Base-by-base conservation (phyloP, 2,329 filamentous ascomycete species). In the Fonsecaea nubica region DNA sequence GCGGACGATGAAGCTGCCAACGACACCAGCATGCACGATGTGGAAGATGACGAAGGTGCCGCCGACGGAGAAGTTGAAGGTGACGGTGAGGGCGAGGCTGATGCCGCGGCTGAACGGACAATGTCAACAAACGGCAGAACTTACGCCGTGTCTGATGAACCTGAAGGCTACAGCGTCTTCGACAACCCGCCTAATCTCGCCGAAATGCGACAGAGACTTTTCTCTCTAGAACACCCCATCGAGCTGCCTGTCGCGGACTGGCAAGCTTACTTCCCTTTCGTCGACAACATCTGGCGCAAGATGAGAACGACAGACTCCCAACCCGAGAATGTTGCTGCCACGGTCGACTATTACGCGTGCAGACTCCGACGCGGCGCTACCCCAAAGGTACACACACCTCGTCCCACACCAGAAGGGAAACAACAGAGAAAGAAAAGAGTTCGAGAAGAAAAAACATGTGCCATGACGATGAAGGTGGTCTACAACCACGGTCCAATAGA, bases 211-310 rank as follows among this genome's bases (percentile, higher is more conserved):
- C 77, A 78, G 61, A 75, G 79, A 30, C 71, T 83, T 54, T 82
- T 82, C 66, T 80, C 81, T 58, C 76, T 81, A 71, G 79, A 77
- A 55, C 80, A 82, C 45, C 77, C 80, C 6, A 79, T 83, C 58
- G 80, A 83, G 72, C 78, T 83, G 54, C 79, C 77, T 18, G 70
- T 79, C 42, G 76, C 79, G 30, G 81, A 83, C 60, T 83, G 81
- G 65, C 79, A 82, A 64, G 78, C 75, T 15, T 82, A 81, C 69
- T 82, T 80, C 77, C 81, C 81, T 6, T 83, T 81, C 59, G 79
- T 83, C 58, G 81, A 83, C 69, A 83, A 83, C 69, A 78, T 82
- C n/a, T 83, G 81, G 81, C 80, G 82, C 10, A 81, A 81, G 61
- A 79, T 82, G 68, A 77, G 80, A 65, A 48, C 67, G 4, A 58